Percentiles rank a stretch among this genome's conserved stretches.
Conservation (phyloP, 352 stramenopile genomes). For the Globisporangium rhizosaccharum region DNA sequence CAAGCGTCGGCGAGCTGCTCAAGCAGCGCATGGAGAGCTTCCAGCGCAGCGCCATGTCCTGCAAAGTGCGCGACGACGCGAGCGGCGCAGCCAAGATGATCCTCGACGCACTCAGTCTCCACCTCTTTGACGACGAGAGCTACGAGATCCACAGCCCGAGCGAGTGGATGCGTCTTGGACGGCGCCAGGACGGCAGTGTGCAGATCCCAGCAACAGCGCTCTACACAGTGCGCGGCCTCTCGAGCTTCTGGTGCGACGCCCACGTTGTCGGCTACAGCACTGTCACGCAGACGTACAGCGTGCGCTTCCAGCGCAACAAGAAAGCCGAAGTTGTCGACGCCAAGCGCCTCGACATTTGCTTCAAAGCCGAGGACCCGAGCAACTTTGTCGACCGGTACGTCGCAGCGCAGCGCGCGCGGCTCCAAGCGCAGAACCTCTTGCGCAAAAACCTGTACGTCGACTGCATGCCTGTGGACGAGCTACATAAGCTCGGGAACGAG, state of each 20-base stretch:
- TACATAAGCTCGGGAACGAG: slow-evolving; percentile 78
- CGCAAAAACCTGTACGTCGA: slow-evolving; percentile 82
- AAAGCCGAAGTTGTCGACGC: slow-evolving; percentile 51
- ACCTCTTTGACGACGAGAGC: slow-evolving; percentile 78
- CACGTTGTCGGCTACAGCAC: slow-evolving; percentile 53
- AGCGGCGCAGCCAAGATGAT: slow-evolving; percentile 50
- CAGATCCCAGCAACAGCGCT: slow-evolving; percentile 68
- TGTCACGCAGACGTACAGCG: slow-evolving; percentile 36
- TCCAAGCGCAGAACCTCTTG: slow-evolving; percentile 62
- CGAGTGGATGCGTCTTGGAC: slow-evolving; percentile 62
- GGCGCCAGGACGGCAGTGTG: slow-evolving; percentile 38
- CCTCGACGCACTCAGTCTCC: slow-evolving; percentile 51
- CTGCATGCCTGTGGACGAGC: slow-evolving; percentile 79
- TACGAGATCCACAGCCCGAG: slow-evolving; percentile 61
- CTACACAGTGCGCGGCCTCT: slow-evolving; percentile 53
- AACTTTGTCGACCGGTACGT: slow-evolving; percentile 80
- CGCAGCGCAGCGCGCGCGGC: slow-evolving; percentile 40
- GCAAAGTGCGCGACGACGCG: slow-evolving; percentile 33
- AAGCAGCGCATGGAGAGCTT: slow-evolving; percentile 41
- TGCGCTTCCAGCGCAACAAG: slow-evolving; percentile 59
- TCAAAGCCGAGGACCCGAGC: slow-evolving; percentile 70
- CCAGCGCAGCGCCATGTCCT: slow-evolving; percentile 25
- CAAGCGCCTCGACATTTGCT: slow-evolving; percentile 66
- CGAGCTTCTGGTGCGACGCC: slow-evolving; percentile 60
- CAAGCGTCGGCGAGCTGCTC: slow-evolving; percentile 40